Conservation (phyloP, 2,329 filamentous ascomycete genomes). For the Leptographium galeiforme region DNA sequence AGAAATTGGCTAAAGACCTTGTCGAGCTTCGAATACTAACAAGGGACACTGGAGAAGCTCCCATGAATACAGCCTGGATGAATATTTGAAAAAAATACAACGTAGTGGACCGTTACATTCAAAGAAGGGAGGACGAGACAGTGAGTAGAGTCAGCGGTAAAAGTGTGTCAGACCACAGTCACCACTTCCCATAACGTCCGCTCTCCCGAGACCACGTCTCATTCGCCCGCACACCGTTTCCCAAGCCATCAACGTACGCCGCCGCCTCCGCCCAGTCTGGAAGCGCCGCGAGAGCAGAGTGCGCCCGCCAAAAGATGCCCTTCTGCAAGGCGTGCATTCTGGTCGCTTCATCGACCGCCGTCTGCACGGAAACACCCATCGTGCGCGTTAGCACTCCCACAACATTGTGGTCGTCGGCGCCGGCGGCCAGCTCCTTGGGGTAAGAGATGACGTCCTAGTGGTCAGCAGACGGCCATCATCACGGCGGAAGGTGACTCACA, state of each 20-base stretch:
- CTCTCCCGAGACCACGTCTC: conserved; percentile 16
- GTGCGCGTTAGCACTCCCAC: conserved; percentile 16
- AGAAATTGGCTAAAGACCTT: no score
- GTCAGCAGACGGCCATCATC: not conserved
- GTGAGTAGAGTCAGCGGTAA: no score
- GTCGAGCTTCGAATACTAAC: no score
- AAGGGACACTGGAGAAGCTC: no score
- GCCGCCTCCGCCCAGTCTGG: conserved; percentile 7
- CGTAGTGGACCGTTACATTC: no score
- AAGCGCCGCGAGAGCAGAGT: conserved; percentile 7
- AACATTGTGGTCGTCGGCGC: conserved; percentile 18
- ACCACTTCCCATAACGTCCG: conserved; percentile 9
- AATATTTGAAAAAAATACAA: no score
- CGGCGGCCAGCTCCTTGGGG: conserved; percentile 15
- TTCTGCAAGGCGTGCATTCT: conserved; percentile 4
- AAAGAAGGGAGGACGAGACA: no score
- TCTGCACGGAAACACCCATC: conserved; percentile 5
- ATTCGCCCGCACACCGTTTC: conserved; percentile 12
- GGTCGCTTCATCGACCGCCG: conserved; percentile 8
- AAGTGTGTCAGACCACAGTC: no score
- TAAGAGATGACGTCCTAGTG: conserved; percentile 17
- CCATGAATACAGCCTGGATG: no score
- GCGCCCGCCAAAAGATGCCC: not conserved
- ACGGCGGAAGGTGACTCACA: conserved; percentile 7
- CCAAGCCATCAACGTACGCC: conserved; percentile 11